Base-by-base conservation (phyloP, 2,329 filamentous ascomycete genomes). In the Neonectria magnoliae region DNA sequence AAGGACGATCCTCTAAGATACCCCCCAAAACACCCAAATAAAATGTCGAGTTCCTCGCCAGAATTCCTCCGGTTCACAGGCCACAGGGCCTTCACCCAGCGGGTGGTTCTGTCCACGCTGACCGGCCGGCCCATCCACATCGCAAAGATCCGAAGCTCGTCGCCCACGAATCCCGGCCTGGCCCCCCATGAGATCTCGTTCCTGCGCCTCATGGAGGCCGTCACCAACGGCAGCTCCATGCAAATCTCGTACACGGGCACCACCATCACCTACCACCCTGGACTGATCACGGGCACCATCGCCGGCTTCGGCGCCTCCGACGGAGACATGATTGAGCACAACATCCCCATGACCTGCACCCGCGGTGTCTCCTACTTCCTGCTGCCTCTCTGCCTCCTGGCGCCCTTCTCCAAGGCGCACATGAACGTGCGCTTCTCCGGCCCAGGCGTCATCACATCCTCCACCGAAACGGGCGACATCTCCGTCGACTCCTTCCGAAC, bases 171-270 rank as follows among this genome's bases (percentile, higher is more conserved):
- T 73, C 94, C 96, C 1, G 96, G 96, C 74, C 91, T 99, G 59
- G 91, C 93, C 58, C 91, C 93, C 53, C 92, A 97, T 82, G 96
- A 99, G 81, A 90, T 98, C 74, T 98, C 96, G 51, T 95, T 99
- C 80, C 87, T 99, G 33, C 94, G 96, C 62, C 91, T 99, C 18
- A 90, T 99, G 76, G 96, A 98, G 80, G 88, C 93, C 71, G 87
- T 99, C 74, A 99, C 96, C 76, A 99, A 99, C 84, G 96, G 96
- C 81, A 93, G 92, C 62, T 90, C 92, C 60, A 93, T 98, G 82
- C 94, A 98, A 76, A 97, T 99, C 72, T 97, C 94, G 11, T 96
- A 97, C 82, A 98, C 94, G 1, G 96, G 96, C 76, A 98, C 96
- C 0, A 94, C 93, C 1, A 88, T 99, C 60, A 91, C 94, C 41